Conservation (phyloP, 257 asterid genomes). For the Solanum chmielewskii region DNA sequence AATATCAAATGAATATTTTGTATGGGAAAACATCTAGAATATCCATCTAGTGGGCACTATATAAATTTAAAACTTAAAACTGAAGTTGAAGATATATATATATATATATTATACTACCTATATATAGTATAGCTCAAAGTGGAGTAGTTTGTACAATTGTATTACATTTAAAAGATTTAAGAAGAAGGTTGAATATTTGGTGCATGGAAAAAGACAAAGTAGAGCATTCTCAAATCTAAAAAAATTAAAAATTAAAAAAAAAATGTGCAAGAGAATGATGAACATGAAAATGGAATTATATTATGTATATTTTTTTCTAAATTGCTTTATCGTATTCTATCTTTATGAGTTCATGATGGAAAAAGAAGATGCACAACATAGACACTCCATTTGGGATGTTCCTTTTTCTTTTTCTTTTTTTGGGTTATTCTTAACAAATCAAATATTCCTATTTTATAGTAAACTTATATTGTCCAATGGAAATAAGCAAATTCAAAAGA, state of each 20-base stretch:
- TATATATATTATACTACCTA: not conserved
- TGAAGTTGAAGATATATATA: not conserved
- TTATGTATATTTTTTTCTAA: not conserved
- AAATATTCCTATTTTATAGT: not conserved
- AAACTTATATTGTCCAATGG: not conserved
- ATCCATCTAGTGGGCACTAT: not conserved
- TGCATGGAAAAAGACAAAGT: not conserved
- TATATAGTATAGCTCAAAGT: not conserved
- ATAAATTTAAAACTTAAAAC: not conserved
- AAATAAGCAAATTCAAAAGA: not conserved
- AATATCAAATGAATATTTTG: not conserved
- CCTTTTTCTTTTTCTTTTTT: not conserved
- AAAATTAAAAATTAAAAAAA: not conserved
- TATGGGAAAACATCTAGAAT: not conserved
- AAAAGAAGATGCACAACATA: not conserved
- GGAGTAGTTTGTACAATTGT: conserved; percentile 17
- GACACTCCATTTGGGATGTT: not conserved
- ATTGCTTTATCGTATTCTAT: not conserved
- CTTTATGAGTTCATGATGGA: not conserved
- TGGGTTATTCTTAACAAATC: not conserved
- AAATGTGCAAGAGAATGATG: not conserved
- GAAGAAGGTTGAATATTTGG: not conserved
- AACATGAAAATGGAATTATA: not conserved
- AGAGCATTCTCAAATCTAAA: not conserved
- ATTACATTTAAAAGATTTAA: conserved; percentile 4